phyloP scores from a whole-genome alignment of 805 yeast species.

The Teunomyces pallodes region DNA sequence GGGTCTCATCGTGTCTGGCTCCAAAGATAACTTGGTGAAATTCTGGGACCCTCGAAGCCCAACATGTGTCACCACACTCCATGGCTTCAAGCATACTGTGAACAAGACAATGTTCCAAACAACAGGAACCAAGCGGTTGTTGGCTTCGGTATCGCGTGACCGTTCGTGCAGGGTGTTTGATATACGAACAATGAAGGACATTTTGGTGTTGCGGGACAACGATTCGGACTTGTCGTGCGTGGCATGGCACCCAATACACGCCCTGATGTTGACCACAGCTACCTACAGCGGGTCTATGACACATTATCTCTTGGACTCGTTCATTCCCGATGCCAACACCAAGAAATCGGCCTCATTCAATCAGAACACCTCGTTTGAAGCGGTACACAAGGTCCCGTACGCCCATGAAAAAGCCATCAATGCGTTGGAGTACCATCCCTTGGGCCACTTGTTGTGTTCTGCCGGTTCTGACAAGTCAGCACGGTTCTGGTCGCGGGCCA shows the following conservation, averaged over 20 bases:
- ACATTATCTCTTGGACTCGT: conserved; percentile 65
- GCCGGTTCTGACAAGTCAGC: conserved; percentile 94
- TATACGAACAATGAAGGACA: conserved; percentile 77
- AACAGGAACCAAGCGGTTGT: conserved; percentile 62
- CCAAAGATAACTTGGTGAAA: conserved; percentile 90
- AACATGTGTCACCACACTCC: conserved; percentile 71
- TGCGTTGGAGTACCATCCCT: conserved; percentile 87
- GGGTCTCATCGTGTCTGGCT: conserved; percentile 87
- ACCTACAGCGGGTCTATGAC: conserved; percentile 85
- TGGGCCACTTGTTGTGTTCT: conserved; percentile 86
- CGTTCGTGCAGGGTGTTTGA: conserved; percentile 86
- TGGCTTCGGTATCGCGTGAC: conserved; percentile 89
- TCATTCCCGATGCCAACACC: conserved; percentile 33
- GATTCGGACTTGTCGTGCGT: conserved; percentile 83
- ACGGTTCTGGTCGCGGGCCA: conserved; percentile 89
- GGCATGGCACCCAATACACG: conserved; percentile 91
- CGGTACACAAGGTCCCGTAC: conserved; percentile 69
- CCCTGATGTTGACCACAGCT: conserved; percentile 76
- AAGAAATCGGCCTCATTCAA: conserved; percentile 13
- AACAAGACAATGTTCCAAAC: conserved; percentile 84
- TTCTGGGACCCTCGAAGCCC: conserved; percentile 94
- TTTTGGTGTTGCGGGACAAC: conserved; percentile 69
- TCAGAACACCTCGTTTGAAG: conserved; percentile 18
- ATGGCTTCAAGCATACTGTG: conserved; percentile 94
- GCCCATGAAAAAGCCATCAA: conserved; percentile 95